Conservation (phyloP, 2,329 filamentous ascomycete genomes). For the Colletotrichum eleusines region DNA sequence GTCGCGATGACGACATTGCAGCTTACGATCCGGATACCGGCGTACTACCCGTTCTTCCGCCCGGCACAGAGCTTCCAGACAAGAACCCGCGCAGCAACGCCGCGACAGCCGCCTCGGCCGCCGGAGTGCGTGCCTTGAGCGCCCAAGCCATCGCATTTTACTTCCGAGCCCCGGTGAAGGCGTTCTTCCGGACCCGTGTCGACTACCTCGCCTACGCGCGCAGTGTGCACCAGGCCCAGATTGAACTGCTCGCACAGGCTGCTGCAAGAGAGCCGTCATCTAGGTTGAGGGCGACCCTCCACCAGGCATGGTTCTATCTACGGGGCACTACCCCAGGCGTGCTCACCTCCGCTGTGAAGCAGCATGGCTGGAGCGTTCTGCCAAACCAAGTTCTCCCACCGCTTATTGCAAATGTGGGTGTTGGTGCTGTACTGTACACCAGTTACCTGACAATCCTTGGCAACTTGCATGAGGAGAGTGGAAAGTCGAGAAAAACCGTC, state of each 20-base stretch:
- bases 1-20: conserved; percentile 41
- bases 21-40: conserved; percentile 46
- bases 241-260: conserved; percentile 52
- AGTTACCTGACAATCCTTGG: conserved; percentile 79
- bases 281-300: conserved; percentile 49
- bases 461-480: conserved; percentile 73
- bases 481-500: conserved; percentile 67
- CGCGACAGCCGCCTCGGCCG: conserved; percentile 82
- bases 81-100: conserved; percentile 65
- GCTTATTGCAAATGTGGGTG: conserved; percentile 78
- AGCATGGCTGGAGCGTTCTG: conserved; percentile 80
- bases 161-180: conserved; percentile 90
- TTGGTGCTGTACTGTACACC: conserved; percentile 81
- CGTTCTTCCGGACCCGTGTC: conserved; percentile 90
- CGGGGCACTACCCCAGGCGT: conserved; percentile 77
- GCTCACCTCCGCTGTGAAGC: conserved; percentile 73
- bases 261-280: conserved; percentile 52
- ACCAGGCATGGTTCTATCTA: conserved; percentile 63
- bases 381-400: conserved; percentile 83
- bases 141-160: conserved; percentile 90
- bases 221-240: conserved; percentile 62
- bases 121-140: conserved; percentile 84
- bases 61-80: conserved; percentile 55
- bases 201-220: conserved; percentile 79
- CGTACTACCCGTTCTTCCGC: conserved; percentile 60